Evolutionary conservation across 1,284 basidiomycete species (phyloP).

Genomic region (Apiotrichum laibachii): DNA sequence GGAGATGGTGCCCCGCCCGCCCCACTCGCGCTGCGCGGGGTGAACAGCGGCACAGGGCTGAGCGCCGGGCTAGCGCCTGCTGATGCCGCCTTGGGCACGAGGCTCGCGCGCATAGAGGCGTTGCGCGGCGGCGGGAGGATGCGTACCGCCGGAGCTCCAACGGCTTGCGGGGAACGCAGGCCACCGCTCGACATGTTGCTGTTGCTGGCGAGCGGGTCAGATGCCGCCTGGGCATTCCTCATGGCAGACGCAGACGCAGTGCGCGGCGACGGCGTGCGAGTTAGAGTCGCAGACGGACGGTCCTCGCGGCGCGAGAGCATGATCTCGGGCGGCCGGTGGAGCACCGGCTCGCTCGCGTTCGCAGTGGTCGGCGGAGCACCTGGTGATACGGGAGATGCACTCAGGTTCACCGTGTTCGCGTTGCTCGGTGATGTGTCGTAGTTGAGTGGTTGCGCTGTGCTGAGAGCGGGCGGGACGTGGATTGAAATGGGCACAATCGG

Average conservation of each 20-base stretch:
- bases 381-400: background rate
- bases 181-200: too few species aligned
- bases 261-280: slow-evolving; percentile 9
- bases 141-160: too few species aligned
- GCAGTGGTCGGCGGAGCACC: background rate
- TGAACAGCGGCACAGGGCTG: too few species aligned
- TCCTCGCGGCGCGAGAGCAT: slow-evolving; percentile 20
- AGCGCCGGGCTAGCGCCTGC: background rate
- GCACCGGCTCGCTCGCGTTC: background rate
- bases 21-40: too few species aligned
- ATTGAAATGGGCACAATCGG: background rate
- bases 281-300: slow-evolving; percentile 16
- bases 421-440: too few species aligned
- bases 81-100: background rate
- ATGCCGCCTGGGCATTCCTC: background rate
- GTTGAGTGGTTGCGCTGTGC: background rate
- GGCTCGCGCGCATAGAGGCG: background rate
- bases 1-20: too few species aligned
- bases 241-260: background rate
- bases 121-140: background rate
- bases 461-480: background rate
- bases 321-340: background rate
- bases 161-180: too few species aligned
- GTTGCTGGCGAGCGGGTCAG: background rate
- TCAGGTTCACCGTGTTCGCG: background rate